These are phyloP conservation scores for Jaminaea rosea DNA, from an alignment of 1,284 basidiomycete species.

Conservation along the genomic window DNA sequence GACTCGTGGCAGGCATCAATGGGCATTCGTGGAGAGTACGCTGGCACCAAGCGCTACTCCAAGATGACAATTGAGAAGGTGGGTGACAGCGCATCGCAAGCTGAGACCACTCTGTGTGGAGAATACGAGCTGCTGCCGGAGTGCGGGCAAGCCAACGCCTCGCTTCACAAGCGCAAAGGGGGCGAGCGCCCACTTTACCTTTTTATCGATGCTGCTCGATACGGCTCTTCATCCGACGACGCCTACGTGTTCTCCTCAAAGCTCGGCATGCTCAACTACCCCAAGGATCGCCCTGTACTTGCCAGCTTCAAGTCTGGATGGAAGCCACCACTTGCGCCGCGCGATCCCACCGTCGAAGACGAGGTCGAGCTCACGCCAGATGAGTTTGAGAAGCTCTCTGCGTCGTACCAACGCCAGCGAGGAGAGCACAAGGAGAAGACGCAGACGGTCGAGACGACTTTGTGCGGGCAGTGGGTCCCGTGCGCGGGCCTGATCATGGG, in stretches of 20 bases:
- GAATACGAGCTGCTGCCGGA: constrained; percentile 68
- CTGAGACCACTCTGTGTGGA: too few relatives aligned
- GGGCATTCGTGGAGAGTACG: constrained; percentile 64
- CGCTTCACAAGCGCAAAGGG: constrained; percentile 61
- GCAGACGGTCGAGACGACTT: constrained; percentile 18
- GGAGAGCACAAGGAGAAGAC: neutral
- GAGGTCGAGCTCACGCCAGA: constrained; percentile 10
- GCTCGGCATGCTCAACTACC: constrained; percentile 25
- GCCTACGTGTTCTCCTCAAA: constrained; percentile 31
- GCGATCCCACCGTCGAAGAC: neutral
- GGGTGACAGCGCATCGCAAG: constrained; percentile 53
- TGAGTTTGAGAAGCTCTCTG: constrained; percentile 8
- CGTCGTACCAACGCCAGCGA: too few relatives aligned
- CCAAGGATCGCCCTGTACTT: constrained; percentile 20
- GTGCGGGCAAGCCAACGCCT: constrained; percentile 79
- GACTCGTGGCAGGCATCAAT: constrained; percentile 76
- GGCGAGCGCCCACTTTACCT: constrained; percentile 50
- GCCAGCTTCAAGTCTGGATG: constrained; percentile 22
- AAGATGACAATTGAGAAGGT: constrained; percentile 59
- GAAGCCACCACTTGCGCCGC: constrained; percentile 9
- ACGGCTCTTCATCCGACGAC: constrained; percentile 21
- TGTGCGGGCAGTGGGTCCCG: constrained; percentile 19
- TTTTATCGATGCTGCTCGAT: constrained; percentile 30
- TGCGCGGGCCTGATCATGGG: constrained; percentile 9
- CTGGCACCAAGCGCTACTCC: constrained; percentile 62